Evolutionary conservation across 108 stramenopile species (phyloP).

Genomic region (Skeletonema grethae): DNA sequence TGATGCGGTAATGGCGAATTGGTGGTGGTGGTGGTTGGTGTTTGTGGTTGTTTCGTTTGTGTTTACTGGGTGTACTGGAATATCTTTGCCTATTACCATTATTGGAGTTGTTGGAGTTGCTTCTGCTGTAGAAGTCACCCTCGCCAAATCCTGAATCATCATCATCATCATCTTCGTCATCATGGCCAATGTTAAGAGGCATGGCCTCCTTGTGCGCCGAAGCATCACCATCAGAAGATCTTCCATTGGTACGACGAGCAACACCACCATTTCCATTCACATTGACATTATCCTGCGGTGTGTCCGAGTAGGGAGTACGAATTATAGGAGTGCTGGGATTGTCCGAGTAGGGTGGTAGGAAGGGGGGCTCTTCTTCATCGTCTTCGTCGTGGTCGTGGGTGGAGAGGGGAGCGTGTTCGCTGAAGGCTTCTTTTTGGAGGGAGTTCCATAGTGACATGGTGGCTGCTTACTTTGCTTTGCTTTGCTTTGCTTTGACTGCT

Average conservation of each 20-base stretch:
- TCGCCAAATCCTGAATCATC: not conserved
- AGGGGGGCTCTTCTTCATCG: constrained; percentile 15
- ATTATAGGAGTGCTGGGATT: not conserved
- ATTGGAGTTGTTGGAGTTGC: too few species aligned
- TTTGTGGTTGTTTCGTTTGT: not conserved
- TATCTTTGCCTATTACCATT: not conserved
- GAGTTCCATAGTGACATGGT: constrained; percentile 2
- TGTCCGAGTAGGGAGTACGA: constrained; percentile 2
- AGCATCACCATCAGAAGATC: not conserved
- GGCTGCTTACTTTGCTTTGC: not conserved
- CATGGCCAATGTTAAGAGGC: not conserved
- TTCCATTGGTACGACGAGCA: not conserved
- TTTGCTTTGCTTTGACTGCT: too few species aligned
- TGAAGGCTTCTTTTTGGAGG: not conserved
- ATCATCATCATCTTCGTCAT: not conserved
- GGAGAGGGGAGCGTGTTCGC: constrained; percentile 25
- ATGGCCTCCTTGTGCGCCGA: constrained; percentile 16
- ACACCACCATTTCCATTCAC: not conserved
- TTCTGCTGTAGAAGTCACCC: not conserved
- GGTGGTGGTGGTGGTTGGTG: not conserved
- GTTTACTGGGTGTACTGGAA: not conserved
- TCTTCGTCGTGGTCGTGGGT: not conserved
- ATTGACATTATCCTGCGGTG: not conserved
- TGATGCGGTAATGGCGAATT: constrained; percentile 7
- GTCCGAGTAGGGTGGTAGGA: constrained; percentile 19